Percentiles rank a stretch among this genome's conserved stretches.
phyloP scores from a whole-genome alignment of 768 basidiomycete genomes.

The Boletus edulis region DNA sequence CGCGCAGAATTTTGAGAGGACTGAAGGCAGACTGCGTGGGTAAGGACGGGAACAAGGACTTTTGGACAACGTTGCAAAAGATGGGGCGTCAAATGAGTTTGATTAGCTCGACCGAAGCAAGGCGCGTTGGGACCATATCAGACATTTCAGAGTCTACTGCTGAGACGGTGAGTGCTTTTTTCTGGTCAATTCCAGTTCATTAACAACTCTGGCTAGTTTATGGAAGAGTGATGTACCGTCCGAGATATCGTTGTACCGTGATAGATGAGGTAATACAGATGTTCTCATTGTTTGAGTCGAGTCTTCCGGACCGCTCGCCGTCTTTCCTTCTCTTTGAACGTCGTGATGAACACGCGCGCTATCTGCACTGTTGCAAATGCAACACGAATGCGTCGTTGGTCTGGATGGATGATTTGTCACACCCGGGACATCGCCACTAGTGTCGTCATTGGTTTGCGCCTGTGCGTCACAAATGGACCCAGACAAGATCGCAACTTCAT shows the following conservation, averaged over 20 bases:
- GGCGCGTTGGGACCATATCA: slow-evolving; percentile 54
- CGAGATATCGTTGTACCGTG: not conserved
- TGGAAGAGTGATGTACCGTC: slow-evolving; percentile 9
- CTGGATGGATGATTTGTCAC: too few relatives aligned
- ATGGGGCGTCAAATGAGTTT: slow-evolving; percentile 55
- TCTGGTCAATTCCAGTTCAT: not conserved
- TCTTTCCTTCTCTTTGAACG: not conserved
- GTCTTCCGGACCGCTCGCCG: too few relatives aligned
- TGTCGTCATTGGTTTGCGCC: slow-evolving; percentile 11
- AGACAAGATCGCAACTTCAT: not conserved
- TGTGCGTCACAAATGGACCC: not conserved
- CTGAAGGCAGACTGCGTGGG: slow-evolving; percentile 55
- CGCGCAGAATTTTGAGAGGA: slow-evolving; percentile 55
- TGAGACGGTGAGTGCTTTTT: slow-evolving; percentile 43
- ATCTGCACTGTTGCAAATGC: not conserved
- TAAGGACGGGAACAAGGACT: slow-evolving; percentile 58
- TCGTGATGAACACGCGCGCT: not conserved
- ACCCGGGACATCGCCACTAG: not conserved
- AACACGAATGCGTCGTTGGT: too few relatives aligned
- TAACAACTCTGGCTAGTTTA: slow-evolving; percentile 18
- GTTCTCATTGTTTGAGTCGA: not conserved
- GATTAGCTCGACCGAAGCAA: slow-evolving; percentile 63
- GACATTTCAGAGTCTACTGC: slow-evolving; percentile 53
- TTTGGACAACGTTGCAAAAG: slow-evolving; percentile 61
- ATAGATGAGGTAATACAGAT: too few relatives aligned